phyloP scores from a whole-genome alignment of 352 stramenopile genomes.

The Pythium aquatile region DNA sequence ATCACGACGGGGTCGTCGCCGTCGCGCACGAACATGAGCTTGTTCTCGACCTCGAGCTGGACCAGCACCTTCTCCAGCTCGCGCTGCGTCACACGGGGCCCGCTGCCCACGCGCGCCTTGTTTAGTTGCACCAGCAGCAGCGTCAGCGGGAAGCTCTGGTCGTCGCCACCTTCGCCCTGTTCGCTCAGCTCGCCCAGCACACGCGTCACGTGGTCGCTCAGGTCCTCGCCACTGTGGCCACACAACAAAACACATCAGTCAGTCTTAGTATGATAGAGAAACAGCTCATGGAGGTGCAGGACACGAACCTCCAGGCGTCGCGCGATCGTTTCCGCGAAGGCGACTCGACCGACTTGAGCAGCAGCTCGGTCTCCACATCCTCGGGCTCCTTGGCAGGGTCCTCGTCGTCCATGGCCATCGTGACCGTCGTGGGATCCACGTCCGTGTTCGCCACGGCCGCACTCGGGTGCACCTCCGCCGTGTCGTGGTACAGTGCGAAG shows the following conservation, averaged over 20 bases:
- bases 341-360: slow-evolving; percentile 22
- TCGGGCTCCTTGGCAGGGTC: slow-evolving; percentile 22
- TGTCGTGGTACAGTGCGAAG: slow-evolving; percentile 98
- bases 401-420: slow-evolving; percentile 15
- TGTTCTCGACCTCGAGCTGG: slow-evolving; percentile 85
- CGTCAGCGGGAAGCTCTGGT: slow-evolving; percentile 62
- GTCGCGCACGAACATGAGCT: slow-evolving; percentile 89
- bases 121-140: slow-evolving; percentile 63
- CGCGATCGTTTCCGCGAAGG: slow-evolving; percentile 68
- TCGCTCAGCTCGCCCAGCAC: slow-evolving; percentile 61
- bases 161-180: slow-evolving; percentile 42
- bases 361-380: slow-evolving; percentile 13
- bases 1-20: slow-evolving; percentile 79
- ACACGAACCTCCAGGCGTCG: slow-evolving; percentile 58
- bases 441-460: slow-evolving; percentile 1
- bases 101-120: slow-evolving; percentile 28
- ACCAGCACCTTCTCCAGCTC: slow-evolving; percentile 72
- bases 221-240: slow-evolving; percentile 40
- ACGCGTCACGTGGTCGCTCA: slow-evolving; percentile 63
- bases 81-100: slow-evolving; percentile 33
- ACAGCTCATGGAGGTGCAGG: neutral
- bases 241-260: slow-evolving; percentile 6
- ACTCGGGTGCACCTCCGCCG: slow-evolving; percentile 43
- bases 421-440: slow-evolving; percentile 6
- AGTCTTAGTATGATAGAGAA: neutral